phyloP scores from a whole-genome alignment of 1,284 basidiomycete genomes.

The Amylostereum chailletii region DNA sequence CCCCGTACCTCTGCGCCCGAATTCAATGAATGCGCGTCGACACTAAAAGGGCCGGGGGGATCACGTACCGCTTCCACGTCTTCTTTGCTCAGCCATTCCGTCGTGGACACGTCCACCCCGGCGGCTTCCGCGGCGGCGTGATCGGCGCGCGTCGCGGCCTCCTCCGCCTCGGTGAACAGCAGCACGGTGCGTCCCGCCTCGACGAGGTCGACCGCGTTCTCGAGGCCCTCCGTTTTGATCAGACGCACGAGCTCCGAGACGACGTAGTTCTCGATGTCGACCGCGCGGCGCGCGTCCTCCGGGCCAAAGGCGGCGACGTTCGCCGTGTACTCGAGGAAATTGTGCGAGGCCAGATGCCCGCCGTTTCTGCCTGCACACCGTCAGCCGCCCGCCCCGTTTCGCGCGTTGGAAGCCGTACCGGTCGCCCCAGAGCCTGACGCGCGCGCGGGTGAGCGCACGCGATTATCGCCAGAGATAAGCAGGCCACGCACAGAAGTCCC shows the following conservation, averaged over 20 bases:
- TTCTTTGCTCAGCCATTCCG: slow-evolving; percentile 39
- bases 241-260: slow-evolving; percentile 39
- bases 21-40: background rate
- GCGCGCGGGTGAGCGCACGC: background rate
- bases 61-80: slow-evolving; percentile 39
- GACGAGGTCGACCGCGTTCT: slow-evolving; percentile 52
- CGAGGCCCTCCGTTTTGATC: slow-evolving; percentile 34
- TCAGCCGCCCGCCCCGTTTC: background rate
- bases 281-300: slow-evolving; percentile 45
- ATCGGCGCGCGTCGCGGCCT: slow-evolving; percentile 30
- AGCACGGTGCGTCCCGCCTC: slow-evolving; percentile 47
- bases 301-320: slow-evolving; percentile 33
- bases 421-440: slow-evolving; percentile 70
- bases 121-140: slow-evolving; percentile 45
- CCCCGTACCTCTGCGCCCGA: slow-evolving; percentile 40
- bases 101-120: slow-evolving; percentile 37
- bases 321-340: slow-evolving; percentile 36
- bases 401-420: slow-evolving; percentile 28
- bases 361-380: slow-evolving; percentile 57
- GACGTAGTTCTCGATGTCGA: slow-evolving; percentile 53
- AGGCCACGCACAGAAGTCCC: slow-evolving; percentile 62
- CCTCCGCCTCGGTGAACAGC: slow-evolving; percentile 39
- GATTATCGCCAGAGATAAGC: slow-evolving; percentile 1
- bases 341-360: slow-evolving; percentile 58
- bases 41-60: background rate